Conservation (phyloP, 2,329 filamentous ascomycete genomes). For the Scytalidium sp. region DNA sequence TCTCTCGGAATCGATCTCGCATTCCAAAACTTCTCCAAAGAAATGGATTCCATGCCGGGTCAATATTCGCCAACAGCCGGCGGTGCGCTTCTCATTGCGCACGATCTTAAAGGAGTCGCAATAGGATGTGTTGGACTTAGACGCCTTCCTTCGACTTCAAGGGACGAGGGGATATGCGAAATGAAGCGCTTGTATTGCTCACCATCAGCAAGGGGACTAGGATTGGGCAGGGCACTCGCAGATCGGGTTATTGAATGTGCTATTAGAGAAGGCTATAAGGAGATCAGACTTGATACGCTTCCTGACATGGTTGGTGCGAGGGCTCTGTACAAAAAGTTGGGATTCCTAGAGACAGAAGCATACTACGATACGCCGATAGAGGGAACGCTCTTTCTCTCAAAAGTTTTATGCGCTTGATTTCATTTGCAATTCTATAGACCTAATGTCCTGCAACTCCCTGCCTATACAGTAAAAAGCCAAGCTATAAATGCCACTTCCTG, state of each 20-base stretch:
- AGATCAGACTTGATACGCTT: slow-evolving; percentile 55
- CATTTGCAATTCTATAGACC: not conserved
- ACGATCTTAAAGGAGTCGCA: slow-evolving; percentile 13
- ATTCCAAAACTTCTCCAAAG: slow-evolving; percentile 52
- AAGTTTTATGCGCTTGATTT: slow-evolving; percentile 4
- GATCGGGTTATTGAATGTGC: slow-evolving; percentile 41
- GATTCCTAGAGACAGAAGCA: slow-evolving; percentile 47
- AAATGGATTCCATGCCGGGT: slow-evolving; percentile 51
- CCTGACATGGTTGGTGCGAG: slow-evolving; percentile 47
- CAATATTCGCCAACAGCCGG: slow-evolving; percentile 47
- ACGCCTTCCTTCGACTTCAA: slow-evolving; percentile 24
- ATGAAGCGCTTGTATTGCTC: slow-evolving; percentile 56
- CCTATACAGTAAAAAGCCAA: not conserved
- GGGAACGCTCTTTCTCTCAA: slow-evolving; percentile 49
- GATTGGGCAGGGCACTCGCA: slow-evolving; percentile 46
- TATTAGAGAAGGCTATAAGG: slow-evolving; percentile 43
- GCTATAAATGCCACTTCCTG: not conserved
- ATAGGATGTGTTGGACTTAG: slow-evolving; percentile 51
- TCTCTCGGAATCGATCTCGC: slow-evolving; percentile 51
- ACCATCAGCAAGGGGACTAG: slow-evolving; percentile 43
- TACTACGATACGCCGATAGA: slow-evolving; percentile 56
- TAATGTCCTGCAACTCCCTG: not conserved
- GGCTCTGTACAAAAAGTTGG: slow-evolving; percentile 43
- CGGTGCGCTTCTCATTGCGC: slow-evolving; percentile 43
- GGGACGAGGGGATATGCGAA: slow-evolving; percentile 31